Evolutionary conservation across 2,329 filamentous ascomycete species (phyloP), one percentile per base, ranked within the genome.

Genomic region (Fusarium solani-melongenae): DNA sequence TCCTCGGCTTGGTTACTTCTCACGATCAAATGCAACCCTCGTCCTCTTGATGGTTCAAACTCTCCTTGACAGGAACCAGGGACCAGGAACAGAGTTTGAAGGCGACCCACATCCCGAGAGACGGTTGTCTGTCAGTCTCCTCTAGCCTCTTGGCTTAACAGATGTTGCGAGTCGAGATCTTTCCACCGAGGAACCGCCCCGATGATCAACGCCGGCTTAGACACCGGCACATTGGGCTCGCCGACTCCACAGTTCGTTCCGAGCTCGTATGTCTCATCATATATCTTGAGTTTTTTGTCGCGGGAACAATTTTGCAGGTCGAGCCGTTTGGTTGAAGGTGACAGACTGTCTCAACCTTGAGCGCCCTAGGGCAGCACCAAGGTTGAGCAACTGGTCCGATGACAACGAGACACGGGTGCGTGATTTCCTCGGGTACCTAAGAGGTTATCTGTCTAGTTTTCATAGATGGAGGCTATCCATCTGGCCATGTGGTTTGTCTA

Each of bases 331-430:
- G 41, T 20, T 31, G 17, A 29, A 22, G 38, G 46, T 61, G 49
- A 36, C 41, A 60, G 31, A 69, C 53, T 65, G 60, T 76, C 62
- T 75, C 67, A 67, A 62, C 60, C 60, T 63, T 64, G 66, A 66
- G 60, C 51, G 51, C 17, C 41, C 2, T 39, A 36, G 31, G 11
- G 33, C 22, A 60, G 22, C 33, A 46, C 20, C 20, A 53, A 61
- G 34, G 17, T 38, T 55, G 56, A 56, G 20, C 20, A 61, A 38
- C 61, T 67, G 44, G 27, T 12, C 34, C 2, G 22, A 36, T 27
- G 22, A 38, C 29, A 38, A 38, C 55, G 36, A 57, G 33, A 46
- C 33, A 33, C n/a, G 31, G 11, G 8, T 39, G 29, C 15, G 55
- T 70, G 62, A 59, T 55, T 34, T 31, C 29, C 9, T 49, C 22